These are phyloP conservation scores for Tagetes patula DNA, from an alignment of 129 eudicot species.

Conservation along the genomic window DNA sequence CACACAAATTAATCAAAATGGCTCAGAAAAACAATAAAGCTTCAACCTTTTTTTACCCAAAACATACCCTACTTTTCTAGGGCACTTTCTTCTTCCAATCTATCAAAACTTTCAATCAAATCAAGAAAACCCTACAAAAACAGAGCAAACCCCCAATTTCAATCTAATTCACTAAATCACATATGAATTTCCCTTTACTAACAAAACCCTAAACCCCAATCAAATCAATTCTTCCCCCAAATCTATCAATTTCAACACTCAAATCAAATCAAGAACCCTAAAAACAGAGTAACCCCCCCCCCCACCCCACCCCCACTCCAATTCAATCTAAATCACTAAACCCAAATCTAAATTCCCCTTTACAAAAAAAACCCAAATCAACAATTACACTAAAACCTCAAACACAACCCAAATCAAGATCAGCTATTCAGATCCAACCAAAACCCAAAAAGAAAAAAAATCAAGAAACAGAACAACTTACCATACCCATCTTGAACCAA, in stretches of 20 bases:
- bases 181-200: neutral
- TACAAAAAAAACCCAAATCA: neutral
- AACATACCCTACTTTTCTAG: constrained; percentile 27
- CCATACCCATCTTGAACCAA: constrained; percentile 86
- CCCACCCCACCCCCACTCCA: no score
- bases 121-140: constrained; percentile 24
- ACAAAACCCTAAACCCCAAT: neutral
- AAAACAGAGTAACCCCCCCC: constrained; percentile 3
- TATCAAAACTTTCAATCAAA: constrained; percentile 19
- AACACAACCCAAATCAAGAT: constrained; percentile 8
- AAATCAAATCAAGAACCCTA: constrained; percentile 27
- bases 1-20: neutral
- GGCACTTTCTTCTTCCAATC: constrained; percentile 14
- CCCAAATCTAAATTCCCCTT: no score
- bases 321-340: no score
- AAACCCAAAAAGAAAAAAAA: neutral
- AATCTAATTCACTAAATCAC: neutral
- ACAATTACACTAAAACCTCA: constrained; percentile 12
- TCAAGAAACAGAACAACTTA: constrained; percentile 15
- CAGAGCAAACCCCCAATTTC: neutral
- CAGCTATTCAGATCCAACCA: constrained; percentile 32
- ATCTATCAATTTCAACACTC: constrained; percentile 4
- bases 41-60: constrained; percentile 13
- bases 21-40: constrained; percentile 7
- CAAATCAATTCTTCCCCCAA: neutral